phyloP scores from a whole-genome alignment of 2,329 filamentous ascomycete species.

The Aureobasidium sp. region DNA sequence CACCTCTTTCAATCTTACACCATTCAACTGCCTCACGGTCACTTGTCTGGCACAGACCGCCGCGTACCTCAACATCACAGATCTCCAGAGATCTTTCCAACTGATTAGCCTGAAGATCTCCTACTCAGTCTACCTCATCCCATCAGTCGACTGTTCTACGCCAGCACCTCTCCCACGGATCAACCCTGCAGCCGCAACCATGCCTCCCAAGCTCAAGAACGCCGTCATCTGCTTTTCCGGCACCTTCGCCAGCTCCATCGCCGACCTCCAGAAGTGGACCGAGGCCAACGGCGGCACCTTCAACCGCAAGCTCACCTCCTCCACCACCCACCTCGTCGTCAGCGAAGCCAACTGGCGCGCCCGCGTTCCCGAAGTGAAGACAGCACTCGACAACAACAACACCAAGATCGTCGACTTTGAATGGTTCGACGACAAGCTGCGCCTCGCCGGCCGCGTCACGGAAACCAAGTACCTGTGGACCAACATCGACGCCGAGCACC shows the following conservation, averaged over 20 bases:
- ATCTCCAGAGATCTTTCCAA: neutral
- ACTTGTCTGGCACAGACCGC: neutral
- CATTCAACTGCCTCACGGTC: neutral
- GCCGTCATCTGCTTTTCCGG: conserved; percentile 47
- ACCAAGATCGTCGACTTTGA: conserved; percentile 33
- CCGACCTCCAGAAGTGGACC: conserved; percentile 54
- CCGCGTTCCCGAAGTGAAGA: neutral
- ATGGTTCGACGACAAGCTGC: conserved; percentile 43
- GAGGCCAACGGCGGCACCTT: conserved; percentile 52
- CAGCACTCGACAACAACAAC: conserved; percentile 6
- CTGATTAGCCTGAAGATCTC: neutral
- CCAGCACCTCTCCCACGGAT: neutral
- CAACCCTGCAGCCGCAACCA: neutral
- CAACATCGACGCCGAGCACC: conserved; percentile 18
- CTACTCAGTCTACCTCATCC: neutral
- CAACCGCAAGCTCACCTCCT: conserved; percentile 38
- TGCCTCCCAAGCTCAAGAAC: conserved; percentile 20
- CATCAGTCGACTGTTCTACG: neutral
- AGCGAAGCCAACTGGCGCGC: conserved; percentile 51
- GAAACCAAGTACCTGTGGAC: conserved; percentile 30
- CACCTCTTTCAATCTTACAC: neutral
- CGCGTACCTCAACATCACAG: neutral
- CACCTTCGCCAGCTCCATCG: conserved; percentile 41
- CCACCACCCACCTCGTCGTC: conserved; percentile 66
- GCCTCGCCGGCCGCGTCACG: conserved; percentile 22